Evolutionary conservation across 2,329 filamentous ascomycete genomes (phyloP).

Genomic region (Pseudonectria foliicola): DNA sequence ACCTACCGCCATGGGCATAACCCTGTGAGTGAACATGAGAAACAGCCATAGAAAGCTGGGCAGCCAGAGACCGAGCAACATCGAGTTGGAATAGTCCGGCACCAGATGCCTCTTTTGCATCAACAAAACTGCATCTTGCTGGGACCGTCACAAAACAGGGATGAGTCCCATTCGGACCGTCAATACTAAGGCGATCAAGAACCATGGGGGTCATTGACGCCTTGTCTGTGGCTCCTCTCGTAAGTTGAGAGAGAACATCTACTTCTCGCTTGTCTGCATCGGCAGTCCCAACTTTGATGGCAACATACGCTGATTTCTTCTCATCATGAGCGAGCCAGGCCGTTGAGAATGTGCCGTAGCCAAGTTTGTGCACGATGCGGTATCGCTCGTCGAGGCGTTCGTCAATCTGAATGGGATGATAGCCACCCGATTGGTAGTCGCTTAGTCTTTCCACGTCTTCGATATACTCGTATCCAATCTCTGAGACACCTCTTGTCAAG

Average conservation of each 20-base stretch:
- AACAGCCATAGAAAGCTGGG: conserved; percentile 23
- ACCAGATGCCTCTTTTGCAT: conserved; percentile 7
- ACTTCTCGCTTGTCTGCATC: too few relatives aligned
- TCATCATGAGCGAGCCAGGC: conserved; percentile 26
- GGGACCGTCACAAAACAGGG: conserved; percentile 18
- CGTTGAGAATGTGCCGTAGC: conserved; percentile 24
- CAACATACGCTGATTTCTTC: conserved; percentile 18
- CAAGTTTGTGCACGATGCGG: conserved; percentile 22
- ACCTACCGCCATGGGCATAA: conserved; percentile 26
- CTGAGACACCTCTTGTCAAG: too few relatives aligned
- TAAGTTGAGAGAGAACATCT: neutral
- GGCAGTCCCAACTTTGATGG: conserved; percentile 25
- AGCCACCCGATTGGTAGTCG: conserved; percentile 31
- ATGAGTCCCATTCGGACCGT: conserved; percentile 24
- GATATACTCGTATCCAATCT: too few relatives aligned
- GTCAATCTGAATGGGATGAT: conserved; percentile 31
- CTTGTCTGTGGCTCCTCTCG: neutral
- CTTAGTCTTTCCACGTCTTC: too few relatives aligned
- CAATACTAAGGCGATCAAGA: conserved; percentile 18
- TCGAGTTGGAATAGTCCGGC: conserved; percentile 17
- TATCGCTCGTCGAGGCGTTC: conserved; percentile 26
- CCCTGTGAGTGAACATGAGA: conserved; percentile 22
- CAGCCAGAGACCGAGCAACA: conserved; percentile 21
- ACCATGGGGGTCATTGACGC: conserved; percentile 8
- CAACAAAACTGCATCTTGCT: conserved; percentile 19